Evolutionary conservation across 305 asterid genomes (phyloP).

Genomic region (Fraxinus albicans): DNA sequence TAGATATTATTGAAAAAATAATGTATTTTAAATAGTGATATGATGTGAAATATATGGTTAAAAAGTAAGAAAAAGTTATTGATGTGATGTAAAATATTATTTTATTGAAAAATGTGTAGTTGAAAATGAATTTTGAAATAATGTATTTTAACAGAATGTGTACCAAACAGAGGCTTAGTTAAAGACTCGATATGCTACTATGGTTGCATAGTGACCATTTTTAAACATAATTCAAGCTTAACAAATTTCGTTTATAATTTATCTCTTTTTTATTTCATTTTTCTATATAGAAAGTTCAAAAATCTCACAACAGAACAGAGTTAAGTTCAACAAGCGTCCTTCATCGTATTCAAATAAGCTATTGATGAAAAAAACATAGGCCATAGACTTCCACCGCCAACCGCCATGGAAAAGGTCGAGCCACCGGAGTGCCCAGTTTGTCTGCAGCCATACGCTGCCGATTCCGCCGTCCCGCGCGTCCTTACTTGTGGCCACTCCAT

Average conservation of each 20-base stretch:
- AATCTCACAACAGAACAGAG: neutral
- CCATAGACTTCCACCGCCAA: neutral
- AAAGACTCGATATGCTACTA: neutral
- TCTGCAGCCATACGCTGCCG: constrained; percentile 60
- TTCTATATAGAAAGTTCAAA: neutral
- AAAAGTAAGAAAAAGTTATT: too few relatives aligned
- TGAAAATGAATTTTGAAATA: too few relatives aligned
- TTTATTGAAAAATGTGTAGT: too few relatives aligned
- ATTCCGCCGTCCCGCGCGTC: constrained; percentile 64
- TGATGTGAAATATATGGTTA: too few relatives aligned
- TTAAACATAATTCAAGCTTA: neutral
- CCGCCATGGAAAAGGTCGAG: constrained; percentile 56
- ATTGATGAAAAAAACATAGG: too few relatives aligned
- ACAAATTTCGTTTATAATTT: neutral
- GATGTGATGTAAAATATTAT: too few relatives aligned
- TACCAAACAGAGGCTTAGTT: too few relatives aligned
- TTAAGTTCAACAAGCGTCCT: neutral
- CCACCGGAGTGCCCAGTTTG: constrained; percentile 96
- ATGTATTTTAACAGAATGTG: too few relatives aligned
- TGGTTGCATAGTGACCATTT: neutral
- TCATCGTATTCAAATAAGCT: neutral
- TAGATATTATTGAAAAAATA: too few relatives aligned
- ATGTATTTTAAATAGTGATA: too few relatives aligned
- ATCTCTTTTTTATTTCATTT: neutral
- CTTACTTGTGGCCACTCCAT: constrained; percentile 87